These are phyloP conservation scores for Lipomyces orientalis DNA, from an alignment of 805 yeast species.

Conservation along the genomic window DNA sequence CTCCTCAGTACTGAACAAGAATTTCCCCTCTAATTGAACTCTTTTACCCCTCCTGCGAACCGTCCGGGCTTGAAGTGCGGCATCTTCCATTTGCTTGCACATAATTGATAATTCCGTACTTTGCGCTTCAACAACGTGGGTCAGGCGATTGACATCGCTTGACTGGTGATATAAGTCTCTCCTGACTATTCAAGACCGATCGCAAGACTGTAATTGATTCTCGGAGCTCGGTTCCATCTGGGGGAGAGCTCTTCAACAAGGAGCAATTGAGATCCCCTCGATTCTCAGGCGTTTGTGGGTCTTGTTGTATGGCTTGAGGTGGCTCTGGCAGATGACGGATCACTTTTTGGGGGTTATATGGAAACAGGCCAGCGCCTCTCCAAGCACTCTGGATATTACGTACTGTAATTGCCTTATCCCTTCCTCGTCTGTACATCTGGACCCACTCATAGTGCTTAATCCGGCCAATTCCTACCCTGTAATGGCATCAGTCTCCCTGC, in stretches of 20 bases:
- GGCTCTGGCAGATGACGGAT: neutral
- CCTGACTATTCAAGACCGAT: neutral
- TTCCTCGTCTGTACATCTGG: neutral
- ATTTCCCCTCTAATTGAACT: too few species aligned
- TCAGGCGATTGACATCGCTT: neutral
- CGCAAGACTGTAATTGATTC: neutral
- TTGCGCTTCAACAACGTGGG: neutral
- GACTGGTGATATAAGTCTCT: neutral
- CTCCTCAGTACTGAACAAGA: neutral
- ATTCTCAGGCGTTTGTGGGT: neutral
- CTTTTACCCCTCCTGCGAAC: too few species aligned
- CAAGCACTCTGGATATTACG: neutral
- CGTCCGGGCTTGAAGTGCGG: too few species aligned
- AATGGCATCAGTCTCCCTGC: neutral
- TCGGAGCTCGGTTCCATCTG: neutral
- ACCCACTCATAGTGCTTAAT: conserved; percentile 1
- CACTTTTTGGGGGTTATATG: neutral
- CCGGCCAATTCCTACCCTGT: neutral
- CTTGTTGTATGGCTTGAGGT: neutral
- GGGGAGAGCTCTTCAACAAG: neutral
- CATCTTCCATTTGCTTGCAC: neutral
- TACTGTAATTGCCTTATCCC: neutral
- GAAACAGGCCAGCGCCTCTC: neutral
- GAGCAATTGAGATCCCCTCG: neutral
- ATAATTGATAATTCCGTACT: neutral